Conservation (phyloP, 2,329 filamentous ascomycete species). For the Aspergillus sojae region DNA sequence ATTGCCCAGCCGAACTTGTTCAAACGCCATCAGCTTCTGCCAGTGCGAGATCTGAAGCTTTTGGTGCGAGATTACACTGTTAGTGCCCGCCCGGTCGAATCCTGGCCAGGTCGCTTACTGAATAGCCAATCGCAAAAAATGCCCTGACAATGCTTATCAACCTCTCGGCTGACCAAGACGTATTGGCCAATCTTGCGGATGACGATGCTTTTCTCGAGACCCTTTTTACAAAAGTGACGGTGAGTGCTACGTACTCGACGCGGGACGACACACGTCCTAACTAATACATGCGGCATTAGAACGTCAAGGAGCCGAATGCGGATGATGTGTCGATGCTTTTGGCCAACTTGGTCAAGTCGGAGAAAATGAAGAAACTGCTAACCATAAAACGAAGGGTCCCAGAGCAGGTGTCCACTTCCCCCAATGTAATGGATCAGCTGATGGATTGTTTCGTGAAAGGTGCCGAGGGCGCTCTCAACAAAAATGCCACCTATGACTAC, state of each 20-base stretch:
- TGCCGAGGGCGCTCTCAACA: conserved; percentile 79
- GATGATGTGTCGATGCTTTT: conserved; percentile 88
- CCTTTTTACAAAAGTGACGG: conserved; percentile 72
- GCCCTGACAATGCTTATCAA: conserved; percentile 77
- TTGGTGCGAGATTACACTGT: conserved; percentile 82
- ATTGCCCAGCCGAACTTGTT: conserved; percentile 78
- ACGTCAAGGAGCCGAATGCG: conserved; percentile 72
- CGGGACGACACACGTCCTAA: not conserved
- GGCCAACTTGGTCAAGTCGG: conserved; percentile 85
- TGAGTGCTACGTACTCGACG: conserved; percentile 57
- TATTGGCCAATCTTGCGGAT: conserved; percentile 71
- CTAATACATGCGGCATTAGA: conserved; percentile 28
- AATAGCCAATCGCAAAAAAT: conserved; percentile 85
- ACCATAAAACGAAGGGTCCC: conserved; percentile 69
- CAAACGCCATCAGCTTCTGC: conserved; percentile 75
- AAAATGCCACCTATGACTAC: conserved; percentile 85
- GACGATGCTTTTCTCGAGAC: conserved; percentile 82
- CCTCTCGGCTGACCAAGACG: conserved; percentile 79
- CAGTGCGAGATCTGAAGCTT: conserved; percentile 84
- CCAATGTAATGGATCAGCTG: conserved; percentile 81
- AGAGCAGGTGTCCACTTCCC: conserved; percentile 70
- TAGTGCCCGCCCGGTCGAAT: conserved; percentile 36
- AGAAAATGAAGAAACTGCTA: conserved; percentile 70
- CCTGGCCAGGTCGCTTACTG: not conserved
- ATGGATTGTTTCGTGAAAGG: conserved; percentile 97